phyloP scores from a whole-genome alignment of 2,329 filamentous ascomycete genomes.

The Aphanocladium album region DNA sequence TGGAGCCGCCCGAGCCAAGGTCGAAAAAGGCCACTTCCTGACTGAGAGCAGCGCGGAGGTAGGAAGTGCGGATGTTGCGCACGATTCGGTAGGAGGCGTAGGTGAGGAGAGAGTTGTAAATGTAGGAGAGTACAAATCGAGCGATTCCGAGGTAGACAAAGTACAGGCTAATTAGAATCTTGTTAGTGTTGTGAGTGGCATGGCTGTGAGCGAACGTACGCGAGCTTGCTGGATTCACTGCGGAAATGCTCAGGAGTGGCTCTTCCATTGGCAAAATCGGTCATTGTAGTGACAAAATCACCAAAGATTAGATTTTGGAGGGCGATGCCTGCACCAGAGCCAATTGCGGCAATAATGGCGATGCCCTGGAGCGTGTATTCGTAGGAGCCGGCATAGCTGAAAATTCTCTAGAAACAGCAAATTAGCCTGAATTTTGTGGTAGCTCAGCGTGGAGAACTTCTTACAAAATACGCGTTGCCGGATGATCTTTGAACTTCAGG shows the following conservation, averaged over 20 bases:
- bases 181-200: neutral
- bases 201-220: slow-evolving; percentile 18
- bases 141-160: slow-evolving; percentile 55
- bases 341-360: slow-evolving; percentile 27
- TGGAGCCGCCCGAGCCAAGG: slow-evolving; percentile 34
- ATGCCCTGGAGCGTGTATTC: slow-evolving; percentile 16
- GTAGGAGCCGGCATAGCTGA: slow-evolving; percentile 12
- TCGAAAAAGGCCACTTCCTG: slow-evolving; percentile 49
- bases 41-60: slow-evolving; percentile 44
- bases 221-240: slow-evolving; percentile 25
- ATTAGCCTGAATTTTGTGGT: neutral
- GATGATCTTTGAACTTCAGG: neutral
- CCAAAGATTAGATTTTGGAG: slow-evolving; percentile 36
- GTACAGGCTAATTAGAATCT: slow-evolving; percentile 37
- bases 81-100: slow-evolving; percentile 48
- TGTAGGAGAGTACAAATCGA: slow-evolving; percentile 46
- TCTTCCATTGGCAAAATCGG: slow-evolving; percentile 25
- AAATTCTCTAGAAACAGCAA: slow-evolving; percentile 13
- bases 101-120: slow-evolving; percentile 39
- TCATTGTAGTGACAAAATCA: slow-evolving; percentile 31
- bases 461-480: slow-evolving; percentile 9
- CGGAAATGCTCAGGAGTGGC: slow-evolving; percentile 25
- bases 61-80: slow-evolving; percentile 42
- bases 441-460: neutral
- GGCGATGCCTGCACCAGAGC: slow-evolving; percentile 33